phyloP scores from a whole-genome alignment of 2,329 filamentous ascomycete species.

The Hypoxylon sp. region DNA sequence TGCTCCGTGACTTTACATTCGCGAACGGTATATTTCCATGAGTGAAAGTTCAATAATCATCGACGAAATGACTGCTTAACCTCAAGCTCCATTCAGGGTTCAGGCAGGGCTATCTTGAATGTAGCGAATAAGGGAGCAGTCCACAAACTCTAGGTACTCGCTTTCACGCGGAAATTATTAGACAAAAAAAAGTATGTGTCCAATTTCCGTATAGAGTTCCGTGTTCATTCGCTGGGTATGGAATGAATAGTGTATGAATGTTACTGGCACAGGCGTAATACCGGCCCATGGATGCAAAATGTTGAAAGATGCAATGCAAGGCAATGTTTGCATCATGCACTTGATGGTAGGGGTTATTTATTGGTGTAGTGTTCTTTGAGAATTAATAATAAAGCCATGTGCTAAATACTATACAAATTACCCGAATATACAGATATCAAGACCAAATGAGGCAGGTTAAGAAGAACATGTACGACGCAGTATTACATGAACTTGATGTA shows the following conservation, averaged over 20 bases:
- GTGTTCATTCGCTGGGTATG: constrained; percentile 6
- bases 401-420: not conserved
- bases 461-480: not conserved
- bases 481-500: not conserved
- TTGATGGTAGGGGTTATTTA: not conserved
- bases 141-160: not conserved
- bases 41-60: not conserved
- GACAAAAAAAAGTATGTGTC: not conserved
- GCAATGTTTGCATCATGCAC: constrained; percentile 32
- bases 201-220: not conserved
- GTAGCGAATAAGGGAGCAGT: not conserved
- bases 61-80: not conserved
- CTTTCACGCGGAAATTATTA: not conserved
- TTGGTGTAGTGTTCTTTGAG: not conserved
- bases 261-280: not conserved
- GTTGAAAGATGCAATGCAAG: constrained; percentile 36
- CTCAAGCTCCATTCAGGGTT: not conserved
- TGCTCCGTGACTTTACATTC: not conserved
- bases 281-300: constrained; percentile 10
- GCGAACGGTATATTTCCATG: not conserved
- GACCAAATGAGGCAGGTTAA: not conserved
- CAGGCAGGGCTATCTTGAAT: not conserved
- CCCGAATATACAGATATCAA: not conserved
- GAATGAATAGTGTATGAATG: constrained; percentile 5
- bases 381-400: constrained; percentile 3